Percentiles rank a stretch among this genome's conserved stretches.
phyloP scores from a whole-genome alignment of 164 flowering plant species.

The Dillenia turbinata region DNA sequence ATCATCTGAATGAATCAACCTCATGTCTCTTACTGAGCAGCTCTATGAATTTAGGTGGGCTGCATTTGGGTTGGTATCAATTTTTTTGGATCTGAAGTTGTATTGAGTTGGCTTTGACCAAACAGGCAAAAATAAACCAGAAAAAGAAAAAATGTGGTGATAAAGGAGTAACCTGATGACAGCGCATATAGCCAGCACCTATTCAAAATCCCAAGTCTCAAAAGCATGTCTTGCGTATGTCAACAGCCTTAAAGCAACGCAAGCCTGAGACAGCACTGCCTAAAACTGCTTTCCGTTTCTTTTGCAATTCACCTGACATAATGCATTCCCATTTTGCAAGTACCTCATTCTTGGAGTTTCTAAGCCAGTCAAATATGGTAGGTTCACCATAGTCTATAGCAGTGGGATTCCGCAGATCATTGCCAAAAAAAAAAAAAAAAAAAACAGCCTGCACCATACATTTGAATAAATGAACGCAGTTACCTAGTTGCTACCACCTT shows the following conservation, averaged over 20 bases:
- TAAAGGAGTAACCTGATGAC: constrained; percentile 68
- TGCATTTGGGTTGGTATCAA: too few species aligned
- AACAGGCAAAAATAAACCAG: neutral
- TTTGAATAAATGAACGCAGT: neutral
- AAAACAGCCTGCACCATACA: constrained; percentile 55
- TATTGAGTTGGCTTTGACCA: neutral
- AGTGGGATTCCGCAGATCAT: constrained; percentile 68
- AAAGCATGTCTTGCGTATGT: constrained; percentile 66
- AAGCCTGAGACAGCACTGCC: constrained; percentile 28
- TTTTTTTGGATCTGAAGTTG: too few species aligned
- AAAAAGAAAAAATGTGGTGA: constrained; percentile 1
- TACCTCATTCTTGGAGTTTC: constrained; percentile 61
- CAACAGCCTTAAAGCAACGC: constrained; percentile 52
- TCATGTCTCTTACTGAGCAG: constrained; percentile 86
- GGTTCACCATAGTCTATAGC: constrained; percentile 79
- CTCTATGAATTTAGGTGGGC: too few species aligned
- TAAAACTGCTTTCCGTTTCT: constrained; percentile 46
- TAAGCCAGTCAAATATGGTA: constrained; percentile 76
- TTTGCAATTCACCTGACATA: constrained; percentile 40
- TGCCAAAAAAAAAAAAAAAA: too few species aligned
- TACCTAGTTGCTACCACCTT: too few species aligned
- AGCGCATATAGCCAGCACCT: constrained; percentile 85
- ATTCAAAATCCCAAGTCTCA: constrained; percentile 77
- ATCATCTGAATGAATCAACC: constrained; percentile 82
- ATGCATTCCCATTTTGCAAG: constrained; percentile 76